Evolutionary conservation across 2,329 filamentous ascomycete species (phyloP).

Genomic region (Diaporthe ampelina): DNA sequence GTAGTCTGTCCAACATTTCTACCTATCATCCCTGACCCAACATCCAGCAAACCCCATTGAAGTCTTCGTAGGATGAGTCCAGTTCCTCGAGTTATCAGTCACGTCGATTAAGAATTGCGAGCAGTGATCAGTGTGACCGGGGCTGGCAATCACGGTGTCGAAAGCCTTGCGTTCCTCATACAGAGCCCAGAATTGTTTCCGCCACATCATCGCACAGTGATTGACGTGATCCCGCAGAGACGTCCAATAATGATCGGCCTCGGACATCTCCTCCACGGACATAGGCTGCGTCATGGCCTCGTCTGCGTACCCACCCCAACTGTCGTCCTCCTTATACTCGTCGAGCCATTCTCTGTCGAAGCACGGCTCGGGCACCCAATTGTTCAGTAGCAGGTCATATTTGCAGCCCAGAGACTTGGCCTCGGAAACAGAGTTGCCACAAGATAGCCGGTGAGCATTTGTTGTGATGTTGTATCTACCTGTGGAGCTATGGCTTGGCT

Average conservation of each 20-base stretch:
- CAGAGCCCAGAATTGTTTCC: constrained; percentile 46
- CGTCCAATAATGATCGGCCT: constrained; percentile 45
- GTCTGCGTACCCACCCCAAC: constrained; percentile 46
- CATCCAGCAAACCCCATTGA: constrained; percentile 35
- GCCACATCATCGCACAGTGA: constrained; percentile 49
- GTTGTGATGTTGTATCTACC: constrained; percentile 44
- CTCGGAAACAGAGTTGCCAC: constrained; percentile 43
- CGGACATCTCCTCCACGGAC: constrained; percentile 44
- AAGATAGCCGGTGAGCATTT: constrained; percentile 41
- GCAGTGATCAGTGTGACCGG: constrained; percentile 48
- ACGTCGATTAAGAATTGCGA: constrained; percentile 47
- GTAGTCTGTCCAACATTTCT: neutral
- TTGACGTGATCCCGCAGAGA: constrained; percentile 47
- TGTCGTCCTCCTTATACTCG: constrained; percentile 47
- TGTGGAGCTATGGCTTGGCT: neutral
- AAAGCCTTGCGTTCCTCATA: constrained; percentile 43
- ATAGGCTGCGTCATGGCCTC: constrained; percentile 44
- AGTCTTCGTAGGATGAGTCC: constrained; percentile 43
- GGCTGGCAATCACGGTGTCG: constrained; percentile 45
- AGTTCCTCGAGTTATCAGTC: constrained; percentile 41
- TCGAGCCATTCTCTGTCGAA: constrained; percentile 45
- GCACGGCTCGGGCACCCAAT: constrained; percentile 45
- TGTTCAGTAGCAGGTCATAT: constrained; percentile 47
- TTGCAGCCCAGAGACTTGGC: constrained; percentile 43
- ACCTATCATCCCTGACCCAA: constrained; percentile 36